phyloP scores from a whole-genome alignment of 495 filamentous ascomycete genomes.

The Cercophora newfieldiana region DNA sequence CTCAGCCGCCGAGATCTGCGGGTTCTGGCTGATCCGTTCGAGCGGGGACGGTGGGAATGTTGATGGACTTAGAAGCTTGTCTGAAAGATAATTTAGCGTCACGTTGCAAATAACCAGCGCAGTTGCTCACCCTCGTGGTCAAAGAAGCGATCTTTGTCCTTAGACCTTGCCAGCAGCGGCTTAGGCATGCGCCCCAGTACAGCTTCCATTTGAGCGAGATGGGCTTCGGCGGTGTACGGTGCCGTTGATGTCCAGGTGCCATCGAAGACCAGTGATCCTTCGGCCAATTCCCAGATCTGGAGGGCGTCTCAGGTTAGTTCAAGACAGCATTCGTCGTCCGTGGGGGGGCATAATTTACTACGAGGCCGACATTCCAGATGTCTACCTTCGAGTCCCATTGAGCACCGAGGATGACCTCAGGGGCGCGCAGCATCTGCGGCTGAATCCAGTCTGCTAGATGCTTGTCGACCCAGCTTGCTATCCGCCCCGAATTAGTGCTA shows the following conservation, averaged over 20 bases:
- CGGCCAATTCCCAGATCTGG: constrained; percentile 13
- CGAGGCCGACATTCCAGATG: constrained; percentile 9
- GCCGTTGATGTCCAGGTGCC: constrained; percentile 11
- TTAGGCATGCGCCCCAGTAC: constrained; percentile 11
- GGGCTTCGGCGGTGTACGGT: constrained; percentile 11
- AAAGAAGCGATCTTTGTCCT: constrained; percentile 6
- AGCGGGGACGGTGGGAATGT: constrained; percentile 10
- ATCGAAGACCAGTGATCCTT: constrained; percentile 13
- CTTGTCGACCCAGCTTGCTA: constrained; percentile 14
- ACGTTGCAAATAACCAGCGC: background rate
- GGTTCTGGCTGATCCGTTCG: constrained; percentile 11
- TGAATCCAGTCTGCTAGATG: constrained; percentile 11
- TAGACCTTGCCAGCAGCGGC: constrained; percentile 12
- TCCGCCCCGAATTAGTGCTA: background rate
- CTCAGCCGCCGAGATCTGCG: background rate
- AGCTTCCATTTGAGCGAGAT: constrained; percentile 13
- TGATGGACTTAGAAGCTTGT: constrained; percentile 10
- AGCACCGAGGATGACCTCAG: constrained; percentile 13
- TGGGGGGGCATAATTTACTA: background rate
- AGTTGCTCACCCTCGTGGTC: constrained; percentile 10
- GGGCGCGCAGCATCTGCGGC: constrained; percentile 15
- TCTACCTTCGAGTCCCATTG: constrained; percentile 17
- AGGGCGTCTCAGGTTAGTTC: background rate
- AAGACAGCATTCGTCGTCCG: background rate
- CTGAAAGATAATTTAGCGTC: background rate